Conservation (phyloP, 23 red algal genomes). For the Rhodosorus marinus region DNA sequence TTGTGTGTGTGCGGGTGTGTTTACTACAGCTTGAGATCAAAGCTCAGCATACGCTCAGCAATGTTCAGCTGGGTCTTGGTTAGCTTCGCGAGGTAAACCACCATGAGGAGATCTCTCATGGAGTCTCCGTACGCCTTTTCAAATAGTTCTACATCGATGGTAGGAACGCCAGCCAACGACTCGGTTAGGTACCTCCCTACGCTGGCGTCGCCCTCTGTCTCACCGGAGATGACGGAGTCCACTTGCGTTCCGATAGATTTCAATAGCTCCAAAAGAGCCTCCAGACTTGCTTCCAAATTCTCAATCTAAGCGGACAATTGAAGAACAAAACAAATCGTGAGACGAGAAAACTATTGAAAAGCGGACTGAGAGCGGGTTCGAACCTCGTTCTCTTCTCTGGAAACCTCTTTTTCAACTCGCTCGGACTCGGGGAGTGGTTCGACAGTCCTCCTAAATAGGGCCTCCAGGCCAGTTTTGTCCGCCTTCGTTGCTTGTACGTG, state of each 20-base stretch:
- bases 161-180: constrained; percentile 55
- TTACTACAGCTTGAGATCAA: constrained; percentile 14
- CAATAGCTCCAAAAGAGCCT: constrained; percentile 29
- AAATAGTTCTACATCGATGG: constrained; percentile 31
- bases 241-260: constrained; percentile 39
- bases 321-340: no score
- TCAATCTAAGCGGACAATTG: constrained; percentile 65
- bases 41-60: constrained; percentile 39
- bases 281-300: constrained; percentile 41
- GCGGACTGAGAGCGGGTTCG: no score
- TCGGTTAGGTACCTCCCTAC: constrained; percentile 66
- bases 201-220: constrained; percentile 35
- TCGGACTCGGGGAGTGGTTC: constrained; percentile 10
- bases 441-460: constrained; percentile 31
- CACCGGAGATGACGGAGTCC: constrained; percentile 37
- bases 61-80: constrained; percentile 45
- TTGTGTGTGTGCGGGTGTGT: no score
- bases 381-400: not conserved
- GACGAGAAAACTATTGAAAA: no score
- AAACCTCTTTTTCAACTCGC: not conserved
- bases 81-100: constrained; percentile 50
- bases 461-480: constrained; percentile 54
- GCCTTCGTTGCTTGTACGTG: constrained; percentile 26
- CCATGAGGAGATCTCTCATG: constrained; percentile 71
- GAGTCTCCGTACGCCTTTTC: constrained; percentile 52